Conservation (phyloP, 768 basidiomycete genomes). For the Kwoniella sp. region DNA sequence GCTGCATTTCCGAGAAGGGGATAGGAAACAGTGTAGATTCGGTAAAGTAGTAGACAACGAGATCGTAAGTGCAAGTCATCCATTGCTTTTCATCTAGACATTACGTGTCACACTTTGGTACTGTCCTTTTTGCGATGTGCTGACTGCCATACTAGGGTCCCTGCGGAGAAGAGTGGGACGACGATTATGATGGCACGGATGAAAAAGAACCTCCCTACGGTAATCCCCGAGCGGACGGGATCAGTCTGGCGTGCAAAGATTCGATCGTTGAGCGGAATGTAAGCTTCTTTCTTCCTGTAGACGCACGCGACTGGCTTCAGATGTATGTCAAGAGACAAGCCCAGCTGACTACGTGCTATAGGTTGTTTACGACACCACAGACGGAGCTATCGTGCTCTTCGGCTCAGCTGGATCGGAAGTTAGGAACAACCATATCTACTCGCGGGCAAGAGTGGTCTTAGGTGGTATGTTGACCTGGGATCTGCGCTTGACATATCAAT, state of each 20-base stretch:
- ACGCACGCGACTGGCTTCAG: too few species aligned
- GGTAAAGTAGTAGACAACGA: slow-evolving; percentile 51
- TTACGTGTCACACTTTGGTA: too few species aligned
- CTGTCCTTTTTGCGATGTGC: not conserved
- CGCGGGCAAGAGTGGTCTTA: slow-evolving; percentile 50
- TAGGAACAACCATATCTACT: slow-evolving; percentile 49
- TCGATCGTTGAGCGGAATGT: slow-evolving; percentile 55
- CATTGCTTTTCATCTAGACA: too few species aligned
- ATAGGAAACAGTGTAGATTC: slow-evolving; percentile 52
- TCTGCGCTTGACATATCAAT: not conserved
- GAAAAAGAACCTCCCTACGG: slow-evolving; percentile 47
- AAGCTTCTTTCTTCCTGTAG: slow-evolving; percentile 16
- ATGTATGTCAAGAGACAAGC: too few species aligned
- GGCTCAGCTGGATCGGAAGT: slow-evolving; percentile 53
- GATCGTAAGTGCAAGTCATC: slow-evolving; percentile 41
- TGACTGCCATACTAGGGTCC: slow-evolving; percentile 46
- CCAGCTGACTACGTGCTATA: too few species aligned
- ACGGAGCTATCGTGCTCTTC: slow-evolving; percentile 56
- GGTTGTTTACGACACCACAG: slow-evolving; percentile 55
- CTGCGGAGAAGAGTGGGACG: slow-evolving; percentile 57
- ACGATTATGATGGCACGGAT: slow-evolving; percentile 52
- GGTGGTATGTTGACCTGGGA: slow-evolving; percentile 53
- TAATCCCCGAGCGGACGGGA: slow-evolving; percentile 55
- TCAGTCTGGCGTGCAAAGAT: slow-evolving; percentile 57
- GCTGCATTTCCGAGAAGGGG: slow-evolving; percentile 55